Evolutionary conservation across 2,329 filamentous ascomycete species (phyloP).

Genomic region (Xylariomycetidae sp.): DNA sequence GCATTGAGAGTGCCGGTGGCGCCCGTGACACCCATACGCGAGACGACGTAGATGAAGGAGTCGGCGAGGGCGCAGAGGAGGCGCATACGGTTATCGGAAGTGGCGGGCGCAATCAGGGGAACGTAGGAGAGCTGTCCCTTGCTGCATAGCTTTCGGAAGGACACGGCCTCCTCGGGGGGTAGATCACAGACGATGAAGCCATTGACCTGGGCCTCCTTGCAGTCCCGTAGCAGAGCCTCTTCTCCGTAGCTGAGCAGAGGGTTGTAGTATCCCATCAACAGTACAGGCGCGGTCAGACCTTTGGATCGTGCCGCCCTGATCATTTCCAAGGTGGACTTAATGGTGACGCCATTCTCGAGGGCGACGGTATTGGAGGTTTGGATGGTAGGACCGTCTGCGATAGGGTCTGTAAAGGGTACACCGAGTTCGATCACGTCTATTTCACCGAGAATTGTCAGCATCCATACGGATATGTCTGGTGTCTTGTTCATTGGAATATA

Average conservation of each 20-base stretch:
- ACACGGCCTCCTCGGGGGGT: constrained; percentile 90
- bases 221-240: constrained; percentile 79
- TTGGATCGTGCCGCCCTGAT: constrained; percentile 72
- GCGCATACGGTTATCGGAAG: constrained; percentile 90
- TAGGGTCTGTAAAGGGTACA: constrained; percentile 95
- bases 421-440: constrained; percentile 92
- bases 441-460: too few species aligned
- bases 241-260: constrained; percentile 92
- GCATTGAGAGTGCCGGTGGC: constrained; percentile 78
- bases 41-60: constrained; percentile 98
- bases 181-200: constrained; percentile 97
- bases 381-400: constrained; percentile 95
- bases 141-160: constrained; percentile 81
- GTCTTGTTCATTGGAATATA: too few species aligned
- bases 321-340: constrained; percentile 74
- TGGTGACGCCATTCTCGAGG: constrained; percentile 82
- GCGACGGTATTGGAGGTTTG: constrained; percentile 92
- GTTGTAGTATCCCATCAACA: constrained; percentile 99
- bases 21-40: constrained; percentile 93
- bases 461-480: too few species aligned
- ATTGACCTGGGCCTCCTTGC: constrained; percentile 79
- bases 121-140: constrained; percentile 86
- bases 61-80: constrained; percentile 94
- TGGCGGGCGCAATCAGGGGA: constrained; percentile 91
- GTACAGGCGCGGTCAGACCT: constrained; percentile 75